Base-by-base conservation (phyloP, 106 monocot genomes). In the Iris macrosiphon region DNA sequence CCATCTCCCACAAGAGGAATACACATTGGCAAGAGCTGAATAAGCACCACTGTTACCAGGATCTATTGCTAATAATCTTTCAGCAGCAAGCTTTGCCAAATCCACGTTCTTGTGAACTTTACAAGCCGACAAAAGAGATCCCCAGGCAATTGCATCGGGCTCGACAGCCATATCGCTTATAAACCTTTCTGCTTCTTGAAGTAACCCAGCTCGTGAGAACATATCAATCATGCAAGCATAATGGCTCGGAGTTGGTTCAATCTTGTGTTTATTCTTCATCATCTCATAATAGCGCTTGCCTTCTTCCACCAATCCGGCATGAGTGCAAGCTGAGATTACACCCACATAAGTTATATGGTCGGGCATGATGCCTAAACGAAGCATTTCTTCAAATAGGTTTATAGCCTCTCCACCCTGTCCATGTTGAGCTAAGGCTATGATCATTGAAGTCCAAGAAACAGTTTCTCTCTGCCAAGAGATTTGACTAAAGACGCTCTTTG, bases 171-270 rank as follows among this genome's bases (percentile, higher is more conserved):
- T 90, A 10, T 51, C 66, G 45, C 56, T 45, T 46, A 90, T 90
- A 48, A 98, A 98, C 1, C 78, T 77, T 44, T 65, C 70, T 5
- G 90, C 79, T 73, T 90, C 96, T 29, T 72, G 25, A 18, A 90
- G 64, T 46, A 68, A 70, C 3, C 90, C 83, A 14, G 80, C 60
- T 40, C 96, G 85, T 25, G 82, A 74, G 32, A 87, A 73, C 32
- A 98, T 55, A 73, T 87, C 86, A 7, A 98, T 83, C 96, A 87
- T 90, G 75, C 90, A 90, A 0, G 96, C 72, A 33, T 98, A 90
- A 73, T 90, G 96, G 57, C 90, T 90, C 25, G 61, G 31, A n/a
- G 76, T 83, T 2, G 96, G 96, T 59, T 55, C 41, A 18, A 96
- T 96, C 52, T 16, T 75, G 49, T 98, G 77, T 52, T 45, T 45